phyloP scores from a whole-genome alignment of 139 green algal genomes.

The Yamagishiella unicocca region DNA sequence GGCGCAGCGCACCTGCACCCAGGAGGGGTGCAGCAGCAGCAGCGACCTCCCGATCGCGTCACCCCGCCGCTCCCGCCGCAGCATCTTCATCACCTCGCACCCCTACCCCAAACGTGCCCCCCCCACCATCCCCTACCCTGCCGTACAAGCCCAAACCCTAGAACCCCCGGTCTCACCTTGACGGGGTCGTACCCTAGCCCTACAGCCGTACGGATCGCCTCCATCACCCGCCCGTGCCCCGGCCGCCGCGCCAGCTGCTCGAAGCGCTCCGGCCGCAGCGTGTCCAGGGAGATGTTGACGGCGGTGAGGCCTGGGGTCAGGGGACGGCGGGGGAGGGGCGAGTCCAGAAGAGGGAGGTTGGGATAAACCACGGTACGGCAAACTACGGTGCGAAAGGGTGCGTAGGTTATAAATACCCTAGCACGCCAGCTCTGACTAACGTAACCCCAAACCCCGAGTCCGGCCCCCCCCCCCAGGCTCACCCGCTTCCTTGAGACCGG shows the following conservation, averaged over 20 bases:
- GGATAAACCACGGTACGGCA: too few species aligned
- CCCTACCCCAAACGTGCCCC: too few species aligned
- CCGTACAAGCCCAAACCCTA: neutral
- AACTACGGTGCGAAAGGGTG: too few species aligned
- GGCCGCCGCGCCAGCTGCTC: slow-evolving; percentile 87
- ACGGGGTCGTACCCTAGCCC: slow-evolving; percentile 87
- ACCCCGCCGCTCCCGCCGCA: slow-evolving; percentile 64
- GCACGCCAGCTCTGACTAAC: neutral
- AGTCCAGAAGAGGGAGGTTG: too few species aligned
- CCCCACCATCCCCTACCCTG: too few species aligned
- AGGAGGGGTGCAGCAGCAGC: slow-evolving; percentile 69
- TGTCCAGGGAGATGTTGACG: slow-evolving; percentile 98
- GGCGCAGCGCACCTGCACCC: slow-evolving; percentile 72
- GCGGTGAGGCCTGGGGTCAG: slow-evolving; percentile 79
- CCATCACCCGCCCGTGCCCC: slow-evolving; percentile 86
- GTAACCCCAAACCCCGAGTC: too few species aligned
- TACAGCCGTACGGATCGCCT: slow-evolving; percentile 82
- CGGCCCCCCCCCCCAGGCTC: neutral
- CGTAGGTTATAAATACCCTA: too few species aligned
- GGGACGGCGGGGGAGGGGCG: neutral
- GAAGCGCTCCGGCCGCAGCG: slow-evolving; percentile 90
- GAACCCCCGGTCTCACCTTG: slow-evolving; percentile 67
- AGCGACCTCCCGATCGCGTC: slow-evolving; percentile 63
- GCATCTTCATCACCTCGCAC: too few species aligned
- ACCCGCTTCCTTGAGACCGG: slow-evolving; percentile 53